Percentiles rank a stretch among this genome's conserved stretches.
Conservation (phyloP, 23 red algal genomes). For the Rhodosorus marinus region DNA sequence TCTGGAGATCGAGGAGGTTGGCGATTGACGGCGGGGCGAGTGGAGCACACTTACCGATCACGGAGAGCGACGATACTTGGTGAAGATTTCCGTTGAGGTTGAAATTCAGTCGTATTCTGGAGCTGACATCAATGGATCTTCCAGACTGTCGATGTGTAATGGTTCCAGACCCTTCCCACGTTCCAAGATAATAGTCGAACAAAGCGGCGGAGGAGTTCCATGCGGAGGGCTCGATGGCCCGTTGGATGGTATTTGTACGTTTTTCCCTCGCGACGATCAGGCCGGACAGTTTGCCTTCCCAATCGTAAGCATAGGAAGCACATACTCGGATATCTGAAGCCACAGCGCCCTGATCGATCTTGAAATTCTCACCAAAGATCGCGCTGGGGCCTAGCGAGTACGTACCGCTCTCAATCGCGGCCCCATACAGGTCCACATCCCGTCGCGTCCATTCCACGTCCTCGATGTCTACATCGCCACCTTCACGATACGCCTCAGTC, state of each 20-base stretch:
- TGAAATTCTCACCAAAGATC: constrained; percentile 21
- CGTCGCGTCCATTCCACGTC: constrained; percentile 35
- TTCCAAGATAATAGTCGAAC: constrained; percentile 31
- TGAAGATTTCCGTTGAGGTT: constrained; percentile 7
- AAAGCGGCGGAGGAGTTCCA: constrained; percentile 22
- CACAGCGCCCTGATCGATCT: constrained; percentile 17
- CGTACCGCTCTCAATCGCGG: constrained; percentile 16
- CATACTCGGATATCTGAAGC: constrained; percentile 17
- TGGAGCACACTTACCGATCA: no score
- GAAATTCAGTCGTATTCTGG: constrained; percentile 17
- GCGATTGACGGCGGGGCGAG: no score
- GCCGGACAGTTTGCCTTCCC: constrained; percentile 38
- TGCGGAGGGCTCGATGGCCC: constrained; percentile 27
- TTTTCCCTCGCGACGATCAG: constrained; percentile 26
- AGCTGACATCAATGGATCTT: constrained; percentile 14
- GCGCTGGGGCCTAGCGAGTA: constrained; percentile 26
- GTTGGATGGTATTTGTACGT: constrained; percentile 2
- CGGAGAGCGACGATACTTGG: no score
- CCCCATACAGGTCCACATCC: constrained; percentile 26
- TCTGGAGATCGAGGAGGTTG: constrained; percentile 14
- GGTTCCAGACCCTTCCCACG: constrained; percentile 31
- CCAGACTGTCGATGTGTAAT: constrained; percentile 16
- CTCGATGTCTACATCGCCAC: constrained; percentile 19
- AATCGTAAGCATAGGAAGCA: constrained; percentile 46
- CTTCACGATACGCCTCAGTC: constrained; percentile 15